Evolutionary conservation across 2,329 filamentous ascomycete species (phyloP), one percentile per base, ranked within the genome.

Genomic region (Thielaviopsis euricoi): DNA sequence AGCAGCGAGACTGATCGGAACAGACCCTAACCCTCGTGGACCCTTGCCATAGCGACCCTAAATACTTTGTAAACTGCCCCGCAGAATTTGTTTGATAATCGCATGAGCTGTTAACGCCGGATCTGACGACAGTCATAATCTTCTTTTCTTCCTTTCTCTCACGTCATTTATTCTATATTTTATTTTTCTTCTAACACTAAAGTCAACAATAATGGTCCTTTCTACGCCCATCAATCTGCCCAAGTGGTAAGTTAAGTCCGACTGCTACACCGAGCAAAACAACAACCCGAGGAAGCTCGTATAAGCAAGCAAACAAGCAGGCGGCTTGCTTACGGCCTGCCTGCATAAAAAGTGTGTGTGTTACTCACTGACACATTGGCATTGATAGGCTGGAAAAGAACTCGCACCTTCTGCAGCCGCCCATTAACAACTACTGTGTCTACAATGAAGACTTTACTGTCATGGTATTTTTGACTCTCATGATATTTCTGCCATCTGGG

Each of bases 391-490:
- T 98, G 48, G 79, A 88, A 66, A 81, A 90, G 69, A 97, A 97
- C 71, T 85, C 86, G 0, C 90, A 97, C 69, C 83, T 97, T 61
- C 81, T 96, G 59, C 82, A 95, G 70, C 93, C 93, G 0, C 93
- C 93, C 1, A 84, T 97, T 67, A 96, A 96, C 74, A 97, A 97
- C 74, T 94, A 93, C 76, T 96, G 90, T 73, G 88, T 97, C 66
- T 95, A 95, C 74, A 86, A 95, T 68, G 80, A 86, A 58, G 80
- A 81, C 66, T 80, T 91, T 60, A 89, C 85, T 49, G 86, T 93
- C 67, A 93, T 93, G 87, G 83, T 85, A 63, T 55, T 23, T 51
- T 7, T 53, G n/a, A n/a, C 13, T 12, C 6, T 19, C 23, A 17
- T 26, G 15, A 6, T 21, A 25, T 15, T 25, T 17, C 46, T 37